Conservation (phyloP, 345 rosid species). For the Gossypioides kirkii region DNA sequence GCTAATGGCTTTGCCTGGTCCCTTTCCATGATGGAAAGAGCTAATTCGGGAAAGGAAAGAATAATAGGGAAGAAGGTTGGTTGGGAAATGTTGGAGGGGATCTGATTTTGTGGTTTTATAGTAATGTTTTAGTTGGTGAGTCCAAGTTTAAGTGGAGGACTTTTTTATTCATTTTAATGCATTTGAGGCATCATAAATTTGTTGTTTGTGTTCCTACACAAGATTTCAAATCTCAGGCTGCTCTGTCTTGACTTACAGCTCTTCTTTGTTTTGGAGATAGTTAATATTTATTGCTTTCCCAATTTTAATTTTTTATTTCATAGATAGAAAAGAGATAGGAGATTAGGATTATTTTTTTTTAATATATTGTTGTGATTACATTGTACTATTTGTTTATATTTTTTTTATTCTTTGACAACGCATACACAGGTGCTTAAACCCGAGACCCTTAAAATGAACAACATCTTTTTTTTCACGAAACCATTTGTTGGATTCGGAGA, state of each 20-base stretch:
- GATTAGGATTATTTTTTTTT: no score
- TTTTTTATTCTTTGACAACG: no score
- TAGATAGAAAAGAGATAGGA: neutral
- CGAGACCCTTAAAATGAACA: no score
- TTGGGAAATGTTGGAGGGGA: neutral
- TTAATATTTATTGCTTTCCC: neutral
- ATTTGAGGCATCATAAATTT: neutral
- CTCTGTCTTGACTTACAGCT: neutral
- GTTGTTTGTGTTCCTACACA: neutral
- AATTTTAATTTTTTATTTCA: neutral
- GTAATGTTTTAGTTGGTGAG: neutral
- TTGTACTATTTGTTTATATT: no score
- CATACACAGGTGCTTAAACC: no score
- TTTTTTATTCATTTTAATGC: neutral
- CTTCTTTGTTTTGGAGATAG: neutral
- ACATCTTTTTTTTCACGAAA: no score
- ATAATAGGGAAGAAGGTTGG: no score
- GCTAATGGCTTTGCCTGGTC: slow-evolving; percentile 56
- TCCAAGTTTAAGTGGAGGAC: neutral
- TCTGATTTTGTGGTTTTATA: slow-evolving; percentile 9
- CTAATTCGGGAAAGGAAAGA: neutral
- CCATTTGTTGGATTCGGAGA: no score
- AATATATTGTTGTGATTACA: no score
- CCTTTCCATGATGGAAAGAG: slow-evolving; percentile 31
- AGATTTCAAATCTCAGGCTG: slow-evolving; percentile 12